Base-by-base conservation (phyloP, 805 yeast species). In the Schwanniomyces occidentalis region DNA sequence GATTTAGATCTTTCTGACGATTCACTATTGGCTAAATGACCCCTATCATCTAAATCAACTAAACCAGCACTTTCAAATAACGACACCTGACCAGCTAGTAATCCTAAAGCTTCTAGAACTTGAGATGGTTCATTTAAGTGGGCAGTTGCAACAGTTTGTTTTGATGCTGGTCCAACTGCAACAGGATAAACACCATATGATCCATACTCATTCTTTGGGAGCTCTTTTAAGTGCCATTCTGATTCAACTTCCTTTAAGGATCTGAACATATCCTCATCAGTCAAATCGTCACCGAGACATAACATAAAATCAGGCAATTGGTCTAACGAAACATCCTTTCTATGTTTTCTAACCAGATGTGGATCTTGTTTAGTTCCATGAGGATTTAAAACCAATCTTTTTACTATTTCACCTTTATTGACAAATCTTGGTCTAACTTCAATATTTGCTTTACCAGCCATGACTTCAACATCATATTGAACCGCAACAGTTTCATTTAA, bases 211-310 rank as follows among this genome's bases (percentile, higher is more conserved):
- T 79, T 75, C 36, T 58, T 60, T 2, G 68, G 63, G 24, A 66
- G 56, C 5, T 65, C 61, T 13, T 69, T 53, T 9, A 53, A 43
- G 40, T 61, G 63, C 83, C 84, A 78, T 16, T 59, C 52, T 2
- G 55, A 51, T 49, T 83, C 88, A 46, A 86, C 77, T 2, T 65
- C 69, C 38, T 80, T 76, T 49, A 93, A 68, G 17, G 91, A 82
- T 40, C 69, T 73, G 60, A 93, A 93, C 99, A 93, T 93, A 54
- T 93, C 99, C 60, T 93, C 99, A 60, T 93, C 99, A 0, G 99
- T 93, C 26, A 82, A 73, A 58, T 93, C 99, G 60, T 93, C 99
- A 33, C 99, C 99, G 27, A 88, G 63, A 64, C 98, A 93, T 35
- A 91, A 61, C 25, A 85, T 77, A 54, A 93, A 91, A 51, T 87